Evolutionary conservation across 2,329 filamentous ascomycete genomes (phyloP), one percentile per base, ranked within the genome.

Genomic region (Lasiodiplodia sp.): DNA sequence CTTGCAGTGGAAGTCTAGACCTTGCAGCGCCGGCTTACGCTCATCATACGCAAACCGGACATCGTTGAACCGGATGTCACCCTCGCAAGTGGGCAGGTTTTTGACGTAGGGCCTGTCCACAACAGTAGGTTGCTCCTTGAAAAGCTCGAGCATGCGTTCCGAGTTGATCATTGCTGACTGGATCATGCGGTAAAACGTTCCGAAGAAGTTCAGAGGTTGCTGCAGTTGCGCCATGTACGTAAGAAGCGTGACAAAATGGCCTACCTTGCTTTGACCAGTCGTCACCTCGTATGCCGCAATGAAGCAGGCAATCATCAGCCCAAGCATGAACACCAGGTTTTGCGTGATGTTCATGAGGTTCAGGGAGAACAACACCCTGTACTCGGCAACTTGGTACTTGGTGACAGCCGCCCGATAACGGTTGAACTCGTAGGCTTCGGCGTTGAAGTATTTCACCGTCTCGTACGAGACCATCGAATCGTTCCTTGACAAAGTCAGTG

Each of bases 401-500:
- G 80, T 77, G 0, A 90, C 87, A 14, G 87, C 86, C 25, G 84
- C 79, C 37, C 82, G 83, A 73, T 88, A 90, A 7, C 87, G 81
- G 64, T 84, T 81, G 52, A 87, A 88, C 73, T 90, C 88, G 70
- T 87, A 85, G 1, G 79, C 79, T 70, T 89, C 86, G 21, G 88
- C 87, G 71, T 88, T 88, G 78, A 89, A 90, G 74, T 90, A 88
- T 72, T 90, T 88, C 55, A 90, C 88, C 1, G 88, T 90, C 82
- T 99, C 96, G 79, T 98, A 99, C n/a, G 94, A 97, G 71, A 96
- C 94, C 84, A 99, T 96, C 0, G 96, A 98, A 79, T 99, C 96
- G 77, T 97, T 98, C 82, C 85, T 87, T 71, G 14, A 52, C 2
- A 23, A 40, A 31, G 72, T 80, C 72, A 80, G 77, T 63, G 21